Conservation (phyloP, 192 early-diverging fungal genomes). For the Coemansia asiatica region DNA sequence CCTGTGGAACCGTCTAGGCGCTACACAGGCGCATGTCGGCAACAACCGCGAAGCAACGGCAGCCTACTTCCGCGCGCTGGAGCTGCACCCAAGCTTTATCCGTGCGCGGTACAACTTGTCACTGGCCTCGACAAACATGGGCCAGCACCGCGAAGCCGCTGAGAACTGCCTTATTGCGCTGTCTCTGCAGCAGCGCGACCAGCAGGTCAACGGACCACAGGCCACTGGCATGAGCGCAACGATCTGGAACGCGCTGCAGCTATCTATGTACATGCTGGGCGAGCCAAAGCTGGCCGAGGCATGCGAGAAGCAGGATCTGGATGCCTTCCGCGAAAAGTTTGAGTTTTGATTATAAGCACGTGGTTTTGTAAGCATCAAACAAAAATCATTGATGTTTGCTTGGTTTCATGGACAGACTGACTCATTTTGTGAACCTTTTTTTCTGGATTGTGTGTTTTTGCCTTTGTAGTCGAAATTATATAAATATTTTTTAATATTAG, state of each 20-base stretch:
- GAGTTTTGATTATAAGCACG: conserved; percentile 65
- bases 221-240: conserved; percentile 64
- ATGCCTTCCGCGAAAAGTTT: conserved; percentile 80
- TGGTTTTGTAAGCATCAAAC: background rate
- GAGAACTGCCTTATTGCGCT: conserved; percentile 91
- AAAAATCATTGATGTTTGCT: background rate
- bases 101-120: conserved; percentile 96
- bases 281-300: conserved; percentile 79
- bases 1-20: conserved; percentile 96
- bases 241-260: conserved; percentile 83
- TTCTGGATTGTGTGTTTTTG: too few relatives aligned
- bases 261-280: conserved; percentile 72
- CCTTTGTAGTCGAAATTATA: too few relatives aligned
- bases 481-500: too few relatives aligned
- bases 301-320: conserved; percentile 74
- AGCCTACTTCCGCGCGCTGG: conserved; percentile 91
- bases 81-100: conserved; percentile 93
- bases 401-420: background rate
- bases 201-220: conserved; percentile 38
- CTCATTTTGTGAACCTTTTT: too few relatives aligned
- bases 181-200: conserved; percentile 72
- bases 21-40: conserved; percentile 90
- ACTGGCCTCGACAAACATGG: conserved; percentile 86
- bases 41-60: conserved; percentile 77
- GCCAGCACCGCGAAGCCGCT: conserved; percentile 84